Base-by-base conservation (phyloP, 208 protist species). In the Acanthamoeba triangularis region DNA sequence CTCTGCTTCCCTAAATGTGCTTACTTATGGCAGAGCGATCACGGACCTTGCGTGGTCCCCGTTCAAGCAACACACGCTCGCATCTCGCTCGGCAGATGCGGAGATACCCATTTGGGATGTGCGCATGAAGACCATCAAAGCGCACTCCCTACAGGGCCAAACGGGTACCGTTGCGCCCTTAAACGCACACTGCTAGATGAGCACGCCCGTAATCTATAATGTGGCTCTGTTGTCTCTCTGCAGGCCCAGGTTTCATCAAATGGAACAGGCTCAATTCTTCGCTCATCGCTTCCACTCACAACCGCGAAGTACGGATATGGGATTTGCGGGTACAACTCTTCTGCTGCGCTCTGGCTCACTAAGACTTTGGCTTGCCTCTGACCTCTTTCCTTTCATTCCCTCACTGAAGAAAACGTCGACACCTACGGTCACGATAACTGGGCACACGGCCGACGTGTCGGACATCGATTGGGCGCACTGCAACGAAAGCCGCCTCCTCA, bases 201-300 rank as follows among this genome's bases (percentile, higher is more conserved):
- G 20, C 11, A 59, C 49, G 49, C 54, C 13, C 2, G 1, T 23
- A 14, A 23, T 20, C 41, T 13, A 0, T 14, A 13, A 49, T 1
- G 47, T 49, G 47, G 47, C 47, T 49, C 47, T 49, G 16, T 49
- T 49, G 47, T 76, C 30, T 76, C 67, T 16, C 20, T 25, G 41
- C 37, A 80, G 72, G 72, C 18, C 30, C 72, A 14, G 72, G 72
- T 16, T 44, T 49, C 72, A 80, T 80, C 72, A 80, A 80, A 35
- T 80, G 72, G 72, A 80, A 80, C 72, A 80, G 72, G 72, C 72
- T 80, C 41, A 80, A 80, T 33, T 80, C 72, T 35, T 80, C 72
- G 23, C 72, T 80, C 41, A 8, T 80, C 30, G 72, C 72, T 0
- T 80, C 72, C 16, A 80, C 72, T n/a, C 72, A 80, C 72, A 49